Evolutionary conservation across 2,329 filamentous ascomycete species (phyloP), one percentile per base, ranked within the genome.

Genomic region (Teratosphaeria destructans): DNA sequence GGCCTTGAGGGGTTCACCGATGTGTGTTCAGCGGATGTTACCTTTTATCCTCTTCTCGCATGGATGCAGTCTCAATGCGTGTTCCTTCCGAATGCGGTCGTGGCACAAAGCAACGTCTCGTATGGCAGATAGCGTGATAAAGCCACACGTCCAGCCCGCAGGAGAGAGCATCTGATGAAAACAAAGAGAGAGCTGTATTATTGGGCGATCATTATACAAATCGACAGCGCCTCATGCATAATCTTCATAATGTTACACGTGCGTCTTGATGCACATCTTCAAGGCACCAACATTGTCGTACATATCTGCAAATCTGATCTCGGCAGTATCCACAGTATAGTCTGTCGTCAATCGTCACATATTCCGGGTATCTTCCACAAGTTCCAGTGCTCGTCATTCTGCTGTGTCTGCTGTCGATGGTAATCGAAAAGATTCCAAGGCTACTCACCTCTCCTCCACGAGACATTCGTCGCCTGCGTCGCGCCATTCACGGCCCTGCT

Each of bases 401-500:
- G 16, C 16, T n/a, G 43, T 19, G 8, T 49, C 16, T 49, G 43
- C 43, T 49, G 43, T 49, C 43, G 43, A 23, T 49, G 23, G 43
- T 23, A 49, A 49, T 6, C 8, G 8, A n/a, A 19, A 49, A 49
- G 3, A 23, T 5, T 23, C 43, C 16, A 19, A 16, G 37, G 32
- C 19, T 35, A 27, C 10, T 60, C 54, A 61, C 12, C 37, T n/a
- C 55, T 63, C 60, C 56, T 64, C 63, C 49, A 43, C 54, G 7
- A 64, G 59, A 27, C 55, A 55, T 29, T 60, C 59, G 26, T 64
- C 62, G n/a, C 59, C 87, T 65, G 88, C 86, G 67, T 96, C 93
- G 61, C 93, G 85, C 94, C 94, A 99, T 66, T 95, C 90, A 54
- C 90, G 85, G 68, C 90, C 94, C 71, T 85, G 84, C 65, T 95